Percentiles rank a stretch among this genome's conserved stretches.
These are phyloP conservation scores for Inga leiocalycina DNA, from an alignment of 306 rosid genomes.

Conservation along the genomic window DNA sequence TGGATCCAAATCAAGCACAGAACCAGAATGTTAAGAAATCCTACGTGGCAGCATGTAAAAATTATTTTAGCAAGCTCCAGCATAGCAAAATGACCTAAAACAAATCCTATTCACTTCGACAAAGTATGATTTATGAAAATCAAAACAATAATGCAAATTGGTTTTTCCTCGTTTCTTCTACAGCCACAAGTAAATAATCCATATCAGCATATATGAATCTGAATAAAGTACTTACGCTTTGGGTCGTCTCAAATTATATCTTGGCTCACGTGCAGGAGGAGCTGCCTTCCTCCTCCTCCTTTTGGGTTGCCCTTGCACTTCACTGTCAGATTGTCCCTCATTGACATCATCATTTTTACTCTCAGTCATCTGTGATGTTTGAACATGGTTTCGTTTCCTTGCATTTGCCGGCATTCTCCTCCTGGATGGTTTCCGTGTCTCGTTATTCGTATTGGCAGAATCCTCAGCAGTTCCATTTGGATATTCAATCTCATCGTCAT, in stretches of 20 bases:
- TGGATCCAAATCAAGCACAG: background rate
- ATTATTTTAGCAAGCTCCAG: background rate
- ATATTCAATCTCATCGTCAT: conserved; percentile 52
- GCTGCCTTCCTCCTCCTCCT: conserved; percentile 63
- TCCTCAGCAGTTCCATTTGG: conserved; percentile 76
- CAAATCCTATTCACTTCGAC: background rate
- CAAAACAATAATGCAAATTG: background rate
- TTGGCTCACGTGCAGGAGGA: conserved; percentile 54
- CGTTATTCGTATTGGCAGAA: conserved; percentile 58
- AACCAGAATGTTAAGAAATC: background rate
- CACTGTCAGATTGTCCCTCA: conserved; percentile 71
- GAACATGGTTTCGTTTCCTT: conserved; percentile 69
- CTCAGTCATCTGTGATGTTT: conserved; percentile 58
- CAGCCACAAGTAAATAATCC: no score
- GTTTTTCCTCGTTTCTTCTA: background rate
- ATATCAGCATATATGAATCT: background rate
- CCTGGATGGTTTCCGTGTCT: conserved; percentile 50
- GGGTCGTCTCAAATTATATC: conserved; percentile 86
- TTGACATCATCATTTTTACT: conserved; percentile 65
- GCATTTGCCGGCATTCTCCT: conserved; percentile 43
- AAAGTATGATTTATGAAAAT: background rate
- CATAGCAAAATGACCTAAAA: background rate
- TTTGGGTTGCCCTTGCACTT: conserved; percentile 58
- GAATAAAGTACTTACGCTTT: conserved; percentile 49
- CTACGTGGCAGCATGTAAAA: background rate